These are phyloP conservation scores for Cryptococcus sp. DNA, from an alignment of 1,284 basidiomycete species.

Conservation along the genomic window DNA sequence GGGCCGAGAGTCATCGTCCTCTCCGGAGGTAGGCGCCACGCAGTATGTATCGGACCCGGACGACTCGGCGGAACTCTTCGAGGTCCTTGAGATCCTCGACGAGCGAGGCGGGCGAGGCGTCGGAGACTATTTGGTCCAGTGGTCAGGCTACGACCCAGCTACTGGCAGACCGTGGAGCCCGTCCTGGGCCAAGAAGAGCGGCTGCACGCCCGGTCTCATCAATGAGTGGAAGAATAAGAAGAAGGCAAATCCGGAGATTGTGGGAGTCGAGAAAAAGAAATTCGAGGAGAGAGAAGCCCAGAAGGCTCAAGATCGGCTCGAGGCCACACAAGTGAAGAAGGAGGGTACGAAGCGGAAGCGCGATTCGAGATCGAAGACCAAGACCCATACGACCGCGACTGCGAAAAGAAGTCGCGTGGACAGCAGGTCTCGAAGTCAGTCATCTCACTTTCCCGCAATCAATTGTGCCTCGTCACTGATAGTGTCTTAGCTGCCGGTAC, in stretches of 20 bases:
- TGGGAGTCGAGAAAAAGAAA: conserved; percentile 13
- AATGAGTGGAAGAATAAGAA: conserved; percentile 36
- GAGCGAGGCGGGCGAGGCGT: conserved; percentile 14
- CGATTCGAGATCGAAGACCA: conserved; percentile 1
- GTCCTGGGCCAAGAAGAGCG: conserved; percentile 35
- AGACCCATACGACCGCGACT: background rate
- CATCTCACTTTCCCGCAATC: background rate
- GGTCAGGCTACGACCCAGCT: conserved; percentile 36
- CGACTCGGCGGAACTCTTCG: conserved; percentile 22
- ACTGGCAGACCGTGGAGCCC: conserved; percentile 34
- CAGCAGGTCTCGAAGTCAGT: conserved; percentile 1
- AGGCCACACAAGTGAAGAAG: conserved; percentile 10
- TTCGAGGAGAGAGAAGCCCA: conserved; percentile 1
- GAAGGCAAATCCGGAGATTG: conserved; percentile 16
- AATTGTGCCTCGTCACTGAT: no score
- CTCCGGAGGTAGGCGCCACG: conserved; percentile 8
- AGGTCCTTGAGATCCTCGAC: conserved; percentile 31
- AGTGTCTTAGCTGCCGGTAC: background rate
- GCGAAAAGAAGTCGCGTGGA: background rate
- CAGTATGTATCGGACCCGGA: conserved; percentile 20
- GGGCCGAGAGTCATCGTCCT: background rate
- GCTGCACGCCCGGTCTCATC: conserved; percentile 27
- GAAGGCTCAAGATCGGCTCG: conserved; percentile 4
- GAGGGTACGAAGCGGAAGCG: conserved; percentile 15
- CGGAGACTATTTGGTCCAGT: conserved; percentile 39